These are phyloP conservation scores for Entomortierella chlamydospora DNA, from an alignment of 192 early-diverging fungal genomes.

Conservation along the genomic window DNA sequence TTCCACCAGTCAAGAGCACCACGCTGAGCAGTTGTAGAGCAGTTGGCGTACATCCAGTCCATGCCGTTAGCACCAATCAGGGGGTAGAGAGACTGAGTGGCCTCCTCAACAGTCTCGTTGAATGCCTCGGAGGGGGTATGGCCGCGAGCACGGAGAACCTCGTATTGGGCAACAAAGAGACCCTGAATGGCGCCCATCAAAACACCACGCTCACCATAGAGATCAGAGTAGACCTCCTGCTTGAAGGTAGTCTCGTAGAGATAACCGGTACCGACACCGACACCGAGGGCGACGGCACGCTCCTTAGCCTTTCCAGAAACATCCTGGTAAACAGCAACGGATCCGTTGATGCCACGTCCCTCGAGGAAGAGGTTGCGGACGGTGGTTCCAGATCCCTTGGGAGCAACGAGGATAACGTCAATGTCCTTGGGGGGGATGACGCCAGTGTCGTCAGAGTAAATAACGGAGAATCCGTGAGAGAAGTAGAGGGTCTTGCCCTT, in stretches of 20 bases:
- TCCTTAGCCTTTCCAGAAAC: conserved; percentile 94
- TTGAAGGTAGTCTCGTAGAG: conserved; percentile 97
- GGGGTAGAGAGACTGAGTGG: conserved; percentile 98
- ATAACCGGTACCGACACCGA: conserved; percentile 97
- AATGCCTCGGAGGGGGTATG: conserved; percentile 99
- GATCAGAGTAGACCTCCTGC: conserved; percentile 98
- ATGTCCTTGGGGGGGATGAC: conserved; percentile 92
- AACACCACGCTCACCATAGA: conserved; percentile 97
- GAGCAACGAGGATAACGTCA: conserved; percentile 96
- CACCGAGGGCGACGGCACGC: conserved; percentile 90
- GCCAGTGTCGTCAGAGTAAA: conserved; percentile 92
- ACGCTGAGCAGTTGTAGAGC: conserved; percentile 96
- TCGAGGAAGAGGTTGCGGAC: conserved; percentile 97
- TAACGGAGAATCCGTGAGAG: conserved; percentile 96
- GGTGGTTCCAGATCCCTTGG: conserved; percentile 95
- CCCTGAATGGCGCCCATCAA: conserved; percentile 99
- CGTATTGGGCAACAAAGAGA: conserved; percentile 96
- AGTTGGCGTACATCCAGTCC: conserved; percentile 97
- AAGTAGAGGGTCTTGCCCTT: conserved; percentile 99
- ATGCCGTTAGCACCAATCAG: conserved; percentile 96
- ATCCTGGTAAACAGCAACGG: conserved; percentile 95
- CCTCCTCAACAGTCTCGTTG: conserved; percentile 99
- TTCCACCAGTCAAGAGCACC: conserved; percentile 98
- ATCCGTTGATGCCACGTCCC: conserved; percentile 97
- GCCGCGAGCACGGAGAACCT: conserved; percentile 92